phyloP scores from a whole-genome alignment of 495 filamentous ascomycete genomes.

The Bryoglossum gracile region DNA sequence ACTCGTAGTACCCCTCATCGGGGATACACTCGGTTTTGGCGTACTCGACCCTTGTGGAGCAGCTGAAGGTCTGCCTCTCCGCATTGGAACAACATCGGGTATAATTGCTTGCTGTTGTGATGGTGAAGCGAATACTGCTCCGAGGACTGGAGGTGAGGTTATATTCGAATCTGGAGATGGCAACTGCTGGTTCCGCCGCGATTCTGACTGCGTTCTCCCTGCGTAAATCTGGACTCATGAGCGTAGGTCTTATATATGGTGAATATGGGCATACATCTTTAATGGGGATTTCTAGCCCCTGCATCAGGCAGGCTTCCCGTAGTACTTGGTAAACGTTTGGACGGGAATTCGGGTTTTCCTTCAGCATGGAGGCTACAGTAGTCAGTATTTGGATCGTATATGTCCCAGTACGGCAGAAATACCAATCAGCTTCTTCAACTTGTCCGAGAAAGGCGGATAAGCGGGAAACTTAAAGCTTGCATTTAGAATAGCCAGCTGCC shows the following conservation, averaged over 20 bases:
- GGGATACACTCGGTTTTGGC: slow-evolving; percentile 66
- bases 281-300: slow-evolving; percentile 80
- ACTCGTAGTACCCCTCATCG: slow-evolving; percentile 56
- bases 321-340: slow-evolving; percentile 94
- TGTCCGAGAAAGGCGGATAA: slow-evolving; percentile 84
- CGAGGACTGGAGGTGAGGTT: slow-evolving; percentile 52
- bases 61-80: slow-evolving; percentile 73
- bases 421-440: slow-evolving; percentile 88
- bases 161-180: slow-evolving; percentile 40
- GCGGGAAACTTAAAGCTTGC: slow-evolving; percentile 88
- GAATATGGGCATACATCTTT: slow-evolving; percentile 63
- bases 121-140: slow-evolving; percentile 61
- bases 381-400: slow-evolving; percentile 28
- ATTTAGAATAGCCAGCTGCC: slow-evolving; percentile 96
- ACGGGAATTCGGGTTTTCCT: slow-evolving; percentile 70
- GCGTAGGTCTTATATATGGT: background rate
- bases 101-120: slow-evolving; percentile 62
- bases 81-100: slow-evolving; percentile 92
- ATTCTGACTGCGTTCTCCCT: slow-evolving; percentile 44
- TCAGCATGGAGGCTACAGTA: slow-evolving; percentile 74
- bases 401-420: slow-evolving; percentile 19
- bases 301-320: slow-evolving; percentile 78
- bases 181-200: slow-evolving; percentile 53
- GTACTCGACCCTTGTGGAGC: slow-evolving; percentile 29
- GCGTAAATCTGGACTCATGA: slow-evolving; percentile 68